A percentile compares a stretch with the other conserved stretches of the same genome.
Conservation (phyloP, 805 yeast genomes). For the Candida germanica region DNA sequence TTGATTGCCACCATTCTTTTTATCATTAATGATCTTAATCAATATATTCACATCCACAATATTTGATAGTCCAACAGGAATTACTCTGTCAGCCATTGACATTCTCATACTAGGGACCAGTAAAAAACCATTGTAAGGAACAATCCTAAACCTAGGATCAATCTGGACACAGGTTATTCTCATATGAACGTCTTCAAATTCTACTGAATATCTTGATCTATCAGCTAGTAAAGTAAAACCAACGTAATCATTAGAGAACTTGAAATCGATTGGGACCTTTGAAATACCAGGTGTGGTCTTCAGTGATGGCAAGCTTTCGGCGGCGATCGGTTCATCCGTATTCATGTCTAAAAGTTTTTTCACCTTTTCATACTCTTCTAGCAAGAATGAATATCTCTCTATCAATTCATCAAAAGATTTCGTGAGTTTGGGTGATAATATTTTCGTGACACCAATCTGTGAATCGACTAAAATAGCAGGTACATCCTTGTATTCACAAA, state of each 20-base stretch:
- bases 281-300: neutral
- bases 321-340: neutral
- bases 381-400: neutral
- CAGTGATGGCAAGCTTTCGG: neutral
- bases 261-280: conserved; percentile 20
- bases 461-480: conserved; percentile 16
- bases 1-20: conserved; percentile 19
- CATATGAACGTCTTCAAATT: conserved; percentile 28
- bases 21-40: conserved; percentile 40
- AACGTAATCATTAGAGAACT: conserved; percentile 30
- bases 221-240: conserved; percentile 33
- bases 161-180: conserved; percentile 14
- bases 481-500: conserved; percentile 1
- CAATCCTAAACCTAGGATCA: neutral
- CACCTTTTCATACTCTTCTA: neutral
- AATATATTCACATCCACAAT: conserved; percentile 43
- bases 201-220: conserved; percentile 32
- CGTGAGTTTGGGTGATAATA: conserved; percentile 23
- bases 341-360: neutral
- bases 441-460: conserved; percentile 29
- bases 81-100: conserved; percentile 37
- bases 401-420: conserved; percentile 16
- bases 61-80: conserved; percentile 39
- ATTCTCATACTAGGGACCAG: conserved; percentile 41
- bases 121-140: conserved; percentile 36